phyloP scores from a whole-genome alignment of 371 early-diverging fungal species.

The Catenaria anguillulae region DNA sequence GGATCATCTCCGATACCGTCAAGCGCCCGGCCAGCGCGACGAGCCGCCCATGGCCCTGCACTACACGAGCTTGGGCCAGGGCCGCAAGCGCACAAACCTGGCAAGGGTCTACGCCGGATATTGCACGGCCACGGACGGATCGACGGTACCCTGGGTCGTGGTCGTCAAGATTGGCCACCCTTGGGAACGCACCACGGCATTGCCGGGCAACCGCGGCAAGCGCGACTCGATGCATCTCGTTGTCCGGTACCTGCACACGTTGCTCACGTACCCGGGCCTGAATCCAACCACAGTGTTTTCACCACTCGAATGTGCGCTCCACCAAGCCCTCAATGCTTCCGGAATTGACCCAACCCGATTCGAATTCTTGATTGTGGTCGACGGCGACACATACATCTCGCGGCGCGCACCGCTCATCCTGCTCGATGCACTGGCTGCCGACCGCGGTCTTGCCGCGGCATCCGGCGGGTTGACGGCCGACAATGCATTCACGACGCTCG shows the following conservation, averaged over 20 bases:
- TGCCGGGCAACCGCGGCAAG: conserved; percentile 7
- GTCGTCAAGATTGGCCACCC: conserved; percentile 4
- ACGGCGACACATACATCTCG: background rate
- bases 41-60: background rate
- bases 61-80: background rate
- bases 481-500: background rate
- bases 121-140: background rate
- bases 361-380: background rate
- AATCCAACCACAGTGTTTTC: background rate
- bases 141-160: background rate
- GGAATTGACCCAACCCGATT: background rate
- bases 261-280: background rate
- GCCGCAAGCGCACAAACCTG: background rate
- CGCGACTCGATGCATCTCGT: conserved; percentile 1
- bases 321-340: background rate
- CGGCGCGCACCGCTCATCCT: background rate
- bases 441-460: background rate
- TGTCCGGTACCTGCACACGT: background rate
- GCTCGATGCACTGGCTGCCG: background rate
- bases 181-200: background rate
- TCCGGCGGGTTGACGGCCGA: background rate
- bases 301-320: background rate
- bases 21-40: background rate
- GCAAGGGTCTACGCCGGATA: background rate
- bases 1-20: conserved; percentile 2